A percentile compares a stretch with the other conserved stretches of the same genome.
Evolutionary conservation across 768 basidiomycete genomes (phyloP).

Genomic region (Mycena latifolia): DNA sequence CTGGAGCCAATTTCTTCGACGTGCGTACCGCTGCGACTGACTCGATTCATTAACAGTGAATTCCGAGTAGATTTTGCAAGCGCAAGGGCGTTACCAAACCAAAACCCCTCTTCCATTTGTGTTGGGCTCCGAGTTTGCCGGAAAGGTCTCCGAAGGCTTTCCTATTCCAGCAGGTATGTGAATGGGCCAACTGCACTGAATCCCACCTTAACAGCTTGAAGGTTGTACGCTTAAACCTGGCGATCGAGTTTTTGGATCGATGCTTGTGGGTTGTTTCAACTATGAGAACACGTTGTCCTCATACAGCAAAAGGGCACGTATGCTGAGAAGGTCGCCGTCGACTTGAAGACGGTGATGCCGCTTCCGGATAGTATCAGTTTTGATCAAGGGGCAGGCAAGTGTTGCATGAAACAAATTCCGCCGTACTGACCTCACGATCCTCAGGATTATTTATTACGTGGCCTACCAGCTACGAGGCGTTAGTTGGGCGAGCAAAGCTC

Average conservation of each 20-base stretch:
- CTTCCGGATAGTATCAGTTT: constrained; percentile 84
- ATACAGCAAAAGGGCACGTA: constrained; percentile 71
- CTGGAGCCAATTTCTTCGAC: constrained; percentile 85
- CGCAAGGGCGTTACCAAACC: constrained; percentile 56
- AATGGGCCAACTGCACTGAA: not conserved
- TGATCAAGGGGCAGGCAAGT: constrained; percentile 86
- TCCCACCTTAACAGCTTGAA: not conserved
- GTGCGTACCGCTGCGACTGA: constrained; percentile 45
- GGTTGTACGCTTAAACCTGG: constrained; percentile 83
- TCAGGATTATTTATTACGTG: constrained; percentile 87
- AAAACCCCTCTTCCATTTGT: constrained; percentile 90
- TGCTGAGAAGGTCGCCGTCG: constrained; percentile 78
- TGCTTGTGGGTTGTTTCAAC: constrained; percentile 29
- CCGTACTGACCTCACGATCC: not conserved
- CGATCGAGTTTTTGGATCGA: constrained; percentile 89
- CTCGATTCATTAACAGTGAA: constrained; percentile 6
- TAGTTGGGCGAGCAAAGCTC: constrained; percentile 86
- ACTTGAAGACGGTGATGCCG: constrained; percentile 63
- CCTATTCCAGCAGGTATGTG: constrained; percentile 69
- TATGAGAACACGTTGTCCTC: not conserved
- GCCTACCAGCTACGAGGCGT: constrained; percentile 93
- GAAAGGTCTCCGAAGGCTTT: constrained; percentile 74
- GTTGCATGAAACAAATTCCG: not conserved
- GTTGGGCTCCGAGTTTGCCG: constrained; percentile 89
- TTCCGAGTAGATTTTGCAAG: constrained; percentile 75